Conservation (phyloP, 768 basidiomycete species). For the Rhodosporidiobolus odoratus region DNA sequence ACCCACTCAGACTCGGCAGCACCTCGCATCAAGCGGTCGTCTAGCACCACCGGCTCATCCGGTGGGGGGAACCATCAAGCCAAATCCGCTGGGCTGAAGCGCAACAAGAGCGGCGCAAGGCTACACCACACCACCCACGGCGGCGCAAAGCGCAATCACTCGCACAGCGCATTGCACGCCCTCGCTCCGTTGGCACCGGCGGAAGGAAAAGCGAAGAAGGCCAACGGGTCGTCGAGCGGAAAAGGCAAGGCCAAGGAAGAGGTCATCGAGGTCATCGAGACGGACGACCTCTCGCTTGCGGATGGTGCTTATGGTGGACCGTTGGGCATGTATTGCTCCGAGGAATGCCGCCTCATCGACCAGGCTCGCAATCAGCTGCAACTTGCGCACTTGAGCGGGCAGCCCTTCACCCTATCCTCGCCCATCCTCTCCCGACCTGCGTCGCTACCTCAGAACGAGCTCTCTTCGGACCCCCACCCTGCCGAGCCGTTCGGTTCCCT, state of each 20-base stretch:
- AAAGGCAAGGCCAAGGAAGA: constrained; percentile 13
- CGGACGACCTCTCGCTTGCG: neutral
- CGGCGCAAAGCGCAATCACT: neutral
- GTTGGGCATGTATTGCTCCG: constrained; percentile 29
- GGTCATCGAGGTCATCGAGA: constrained; percentile 9
- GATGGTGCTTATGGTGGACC: neutral
- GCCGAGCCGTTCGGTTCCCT: neutral
- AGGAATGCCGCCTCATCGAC: constrained; percentile 28
- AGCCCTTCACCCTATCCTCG: neutral
- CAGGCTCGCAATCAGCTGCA: constrained; percentile 24
- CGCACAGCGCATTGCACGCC: constrained; percentile 10
- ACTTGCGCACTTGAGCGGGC: constrained; percentile 9
- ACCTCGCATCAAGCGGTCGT: neutral
- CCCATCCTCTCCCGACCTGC: neutral
- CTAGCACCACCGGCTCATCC: neutral
- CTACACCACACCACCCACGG: constrained; percentile 12
- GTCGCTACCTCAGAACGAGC: neutral
- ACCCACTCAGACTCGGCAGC: neutral
- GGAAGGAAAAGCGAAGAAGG: neutral
- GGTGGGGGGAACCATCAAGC: neutral
- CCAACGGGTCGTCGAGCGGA: neutral
- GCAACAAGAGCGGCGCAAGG: constrained; percentile 19
- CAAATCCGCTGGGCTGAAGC: constrained; percentile 5
- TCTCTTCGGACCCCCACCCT: neutral
- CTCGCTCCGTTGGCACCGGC: constrained; percentile 15